Evolutionary conservation across 176 grass and related monocot genomes (phyloP).

Genomic region (Zoysia pacifica): DNA sequence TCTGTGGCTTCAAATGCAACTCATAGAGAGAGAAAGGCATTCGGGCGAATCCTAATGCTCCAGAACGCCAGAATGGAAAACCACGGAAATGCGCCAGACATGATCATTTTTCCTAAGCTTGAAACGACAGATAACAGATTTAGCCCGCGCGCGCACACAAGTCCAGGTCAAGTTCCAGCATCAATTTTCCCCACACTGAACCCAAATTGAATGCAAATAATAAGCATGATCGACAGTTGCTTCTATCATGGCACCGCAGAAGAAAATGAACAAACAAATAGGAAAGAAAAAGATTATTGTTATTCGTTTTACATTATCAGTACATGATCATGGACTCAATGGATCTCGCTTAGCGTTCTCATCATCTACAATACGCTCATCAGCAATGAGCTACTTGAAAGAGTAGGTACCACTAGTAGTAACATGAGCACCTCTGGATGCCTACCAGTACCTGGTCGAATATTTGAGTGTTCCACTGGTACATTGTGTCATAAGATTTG

Average conservation of each 20-base stretch:
- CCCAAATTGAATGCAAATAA: neutral
- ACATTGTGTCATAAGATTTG: constrained; percentile 9
- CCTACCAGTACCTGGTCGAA: neutral
- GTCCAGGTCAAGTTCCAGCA: neutral
- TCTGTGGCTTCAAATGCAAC: too few relatives aligned
- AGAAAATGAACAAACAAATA: neutral
- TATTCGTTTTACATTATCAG: constrained; percentile 32
- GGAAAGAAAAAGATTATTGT: neutral
- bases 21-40: too few relatives aligned
- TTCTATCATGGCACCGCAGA: neutral
- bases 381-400: constrained; percentile 11
- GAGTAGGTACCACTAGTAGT: neutral
- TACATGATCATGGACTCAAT: neutral
- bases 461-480: neutral
- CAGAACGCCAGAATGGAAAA: too few relatives aligned
- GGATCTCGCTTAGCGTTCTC: constrained; percentile 17
- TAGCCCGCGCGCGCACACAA: too few relatives aligned
- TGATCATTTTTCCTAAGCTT: too few relatives aligned
- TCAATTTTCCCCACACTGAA: too few relatives aligned
- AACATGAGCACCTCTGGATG: neutral
- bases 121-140: too few relatives aligned
- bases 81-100: too few relatives aligned
- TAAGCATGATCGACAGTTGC: neutral
- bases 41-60: too few relatives aligned
- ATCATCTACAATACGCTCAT: constrained; percentile 19